These are phyloP conservation scores for Taiwanofungus camphoratus DNA, from an alignment of 1,284 basidiomycete species.

Conservation along the genomic window DNA sequence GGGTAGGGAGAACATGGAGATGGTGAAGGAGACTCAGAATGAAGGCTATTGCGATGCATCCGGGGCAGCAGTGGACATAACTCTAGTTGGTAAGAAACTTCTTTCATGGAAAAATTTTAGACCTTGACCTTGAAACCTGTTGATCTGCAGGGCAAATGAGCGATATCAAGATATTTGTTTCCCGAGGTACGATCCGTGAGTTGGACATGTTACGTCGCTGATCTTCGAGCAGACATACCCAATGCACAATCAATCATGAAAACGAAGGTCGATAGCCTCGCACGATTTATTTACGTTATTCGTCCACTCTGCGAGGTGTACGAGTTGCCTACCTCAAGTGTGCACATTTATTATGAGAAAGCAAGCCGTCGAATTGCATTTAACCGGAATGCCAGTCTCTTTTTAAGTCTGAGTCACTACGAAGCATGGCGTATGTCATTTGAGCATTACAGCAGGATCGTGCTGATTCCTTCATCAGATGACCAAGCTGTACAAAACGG, in stretches of 20 bases:
- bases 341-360: slow-evolving; percentile 87
- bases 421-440: slow-evolving; percentile 77
- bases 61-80: slow-evolving; percentile 61
- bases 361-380: slow-evolving; percentile 87
- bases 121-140: slow-evolving; percentile 2
- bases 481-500: slow-evolving; percentile 62
- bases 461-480: slow-evolving; percentile 40
- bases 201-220: slow-evolving; percentile 2
- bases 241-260: slow-evolving; percentile 44
- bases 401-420: slow-evolving; percentile 86
- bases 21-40: slow-evolving; percentile 70
- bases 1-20: slow-evolving; percentile 63
- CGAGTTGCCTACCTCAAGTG: slow-evolving; percentile 55
- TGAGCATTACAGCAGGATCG: slow-evolving; percentile 1
- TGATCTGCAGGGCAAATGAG: slow-evolving; percentile 49
- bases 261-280: slow-evolving; percentile 48
- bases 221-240: slow-evolving; percentile 42
- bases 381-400: slow-evolving; percentile 86
- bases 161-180: slow-evolving; percentile 61
- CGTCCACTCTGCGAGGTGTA: slow-evolving; percentile 54
- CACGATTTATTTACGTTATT: slow-evolving; percentile 67
- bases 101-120: neutral
- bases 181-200: slow-evolving; percentile 45
- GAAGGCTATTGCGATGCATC: slow-evolving; percentile 82
- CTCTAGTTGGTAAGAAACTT: slow-evolving; percentile 43